Evolutionary conservation across 2,329 filamentous ascomycete genomes (phyloP), one percentile per base, ranked within the genome.

Genomic region (Lizonia empirigonia): DNA sequence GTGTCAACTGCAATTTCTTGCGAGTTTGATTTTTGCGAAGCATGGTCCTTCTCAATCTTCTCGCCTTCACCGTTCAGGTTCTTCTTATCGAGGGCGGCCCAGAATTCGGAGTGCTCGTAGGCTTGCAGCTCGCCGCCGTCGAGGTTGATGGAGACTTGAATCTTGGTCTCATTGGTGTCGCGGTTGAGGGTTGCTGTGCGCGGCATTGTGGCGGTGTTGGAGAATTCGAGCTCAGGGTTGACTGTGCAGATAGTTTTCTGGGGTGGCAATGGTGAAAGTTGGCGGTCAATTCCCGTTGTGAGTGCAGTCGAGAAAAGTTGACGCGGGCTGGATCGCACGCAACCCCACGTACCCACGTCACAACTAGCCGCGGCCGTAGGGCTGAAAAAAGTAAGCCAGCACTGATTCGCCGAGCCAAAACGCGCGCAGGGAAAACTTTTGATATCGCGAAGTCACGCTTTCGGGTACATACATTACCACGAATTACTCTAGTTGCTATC

Each of bases 131-230:
- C 81, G 67, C 93, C 94, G 71, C 94, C 94, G 76, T 99, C 94
- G 55, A 99, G 84, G 77, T 94, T 96, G 64, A 99, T 82, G 30
- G 90, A 90, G 58, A 97, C 82, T 72, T 94, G 87, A 75, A 99
- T 96, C 74, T 95, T 96, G 72, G 94, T 99, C 80, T 99, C 94
- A 79, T 97, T 97, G 69, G 94, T 99, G 76, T 93, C 88, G 73
- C 94, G 91, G 59, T 88, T 86, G 64, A 97, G 79, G 46, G 87
- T 84, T 41, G 90, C 86, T 74, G 87, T 90, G 70, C 93, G 89
- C 48, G 74, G 63, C 64, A 69, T 71, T 22, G 52, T 67, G 51
- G 56, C 49, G 40, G 40, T 49, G 19, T 33, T 32, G 15, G 18
- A 1, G 22, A 22, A 15, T 7, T 20, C 16, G 35, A 22, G 32